Evolutionary conservation across 1,139 yeast genomes (phyloP), one percentile per base, ranked within the genome.

Genomic region (Scheffersomyces cryptocercus): DNA sequence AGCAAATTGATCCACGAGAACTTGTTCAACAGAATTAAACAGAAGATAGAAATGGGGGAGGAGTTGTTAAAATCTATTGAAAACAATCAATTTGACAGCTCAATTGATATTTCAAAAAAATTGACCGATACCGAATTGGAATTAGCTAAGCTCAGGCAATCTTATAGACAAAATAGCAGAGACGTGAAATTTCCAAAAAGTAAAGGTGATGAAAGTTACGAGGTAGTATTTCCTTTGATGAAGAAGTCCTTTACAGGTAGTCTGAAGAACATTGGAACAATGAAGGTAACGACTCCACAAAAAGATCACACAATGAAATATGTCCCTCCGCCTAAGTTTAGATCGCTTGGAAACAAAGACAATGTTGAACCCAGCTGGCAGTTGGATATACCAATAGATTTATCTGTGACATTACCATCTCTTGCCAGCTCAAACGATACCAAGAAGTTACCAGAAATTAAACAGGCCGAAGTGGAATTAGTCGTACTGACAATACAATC

Each of bases 321-420:
- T 46, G 62, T 72, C 20, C 64, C 71, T 3, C 75, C 76, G 3
- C 41, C 48, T 12, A 49, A 52, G 16, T 62, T 56, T 41, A 52
- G 73, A 42, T 31, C 26, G 7, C 7, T 15, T 31, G 3, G 5
- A 5, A 38, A 37, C 14, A 37, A 35, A 2, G 35, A 41, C 2
- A 36, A 36, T 8, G 39, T 39, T 2, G 44, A 45, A 3, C 52
- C 50, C 28, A 47, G 61, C 24, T 65, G 75, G 68, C 59, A 59
- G 15, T 20, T 70, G 2, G 49, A 55, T 4, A 52, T 73, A 13
- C 77, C 77, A 0, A 31, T 72, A 24, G 59, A 60, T 5, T 29
- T 61, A 2, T 7, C 36, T 1, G 52, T 61, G 20, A 40, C 48
- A 3, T 38, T 48, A n/a, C 52, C 54, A 5, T 43, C 50, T 3